Evolutionary conservation across 352 stramenopile genomes (phyloP).

Genomic region (Phytophthora kernoviae): DNA sequence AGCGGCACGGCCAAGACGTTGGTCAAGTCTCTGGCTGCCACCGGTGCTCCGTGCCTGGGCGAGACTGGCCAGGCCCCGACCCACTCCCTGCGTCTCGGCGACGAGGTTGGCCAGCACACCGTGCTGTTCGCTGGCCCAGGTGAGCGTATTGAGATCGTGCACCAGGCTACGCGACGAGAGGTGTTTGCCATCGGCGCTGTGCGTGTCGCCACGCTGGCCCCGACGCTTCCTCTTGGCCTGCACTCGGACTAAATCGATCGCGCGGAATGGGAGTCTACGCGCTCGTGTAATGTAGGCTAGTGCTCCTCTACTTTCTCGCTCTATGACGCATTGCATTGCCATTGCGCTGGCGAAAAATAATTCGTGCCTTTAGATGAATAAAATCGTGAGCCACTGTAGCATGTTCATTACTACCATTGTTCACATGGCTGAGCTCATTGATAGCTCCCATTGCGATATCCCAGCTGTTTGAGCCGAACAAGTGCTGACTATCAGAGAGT

Average conservation of each 20-base stretch:
- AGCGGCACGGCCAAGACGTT: conserved; percentile 83
- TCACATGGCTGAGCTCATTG: no score
- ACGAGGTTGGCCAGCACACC: conserved; percentile 85
- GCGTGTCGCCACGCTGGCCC: conserved; percentile 62
- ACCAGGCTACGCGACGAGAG: conserved; percentile 78
- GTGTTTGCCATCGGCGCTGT: conserved; percentile 85
- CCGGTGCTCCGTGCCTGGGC: conserved; percentile 59
- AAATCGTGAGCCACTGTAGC: no score
- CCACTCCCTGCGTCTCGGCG: conserved; percentile 76
- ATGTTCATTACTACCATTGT: not conserved
- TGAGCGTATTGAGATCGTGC: conserved; percentile 86
- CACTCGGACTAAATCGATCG: conserved; percentile 59
- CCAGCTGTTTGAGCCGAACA: no score
- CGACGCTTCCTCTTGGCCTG: conserved; percentile 50
- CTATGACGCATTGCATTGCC: no score
- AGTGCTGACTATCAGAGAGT: no score
- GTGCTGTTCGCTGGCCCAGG: conserved; percentile 79
- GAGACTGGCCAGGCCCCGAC: conserved; percentile 50
- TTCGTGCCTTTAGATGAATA: conserved; percentile 32
- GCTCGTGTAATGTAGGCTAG: conserved; percentile 29
- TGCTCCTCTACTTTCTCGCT: conserved; percentile 14
- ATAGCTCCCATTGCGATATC: no score
- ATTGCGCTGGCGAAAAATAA: not conserved
- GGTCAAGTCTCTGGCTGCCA: conserved; percentile 65
- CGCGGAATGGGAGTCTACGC: conserved; percentile 9